These are phyloP conservation scores for Plenodomus biglobosus DNA, from an alignment of 2,329 filamentous ascomycete species.

Conservation along the genomic window DNA sequence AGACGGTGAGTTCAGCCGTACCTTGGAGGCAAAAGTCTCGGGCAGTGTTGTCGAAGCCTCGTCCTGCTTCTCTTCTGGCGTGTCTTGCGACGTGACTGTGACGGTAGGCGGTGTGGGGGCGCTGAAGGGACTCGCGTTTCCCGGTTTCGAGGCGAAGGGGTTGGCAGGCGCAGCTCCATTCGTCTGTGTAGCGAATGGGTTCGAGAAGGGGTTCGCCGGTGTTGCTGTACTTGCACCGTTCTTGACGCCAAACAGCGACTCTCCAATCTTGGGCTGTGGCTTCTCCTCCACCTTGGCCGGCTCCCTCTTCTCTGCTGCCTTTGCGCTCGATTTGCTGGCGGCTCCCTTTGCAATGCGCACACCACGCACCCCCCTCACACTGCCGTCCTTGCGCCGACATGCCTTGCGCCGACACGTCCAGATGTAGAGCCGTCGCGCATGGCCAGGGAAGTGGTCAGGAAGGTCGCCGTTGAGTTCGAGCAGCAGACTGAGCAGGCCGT, in stretches of 20 bases:
- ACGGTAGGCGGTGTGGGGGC: conserved; percentile 40
- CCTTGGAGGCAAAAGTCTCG: conserved; percentile 74
- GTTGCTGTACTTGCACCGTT: conserved; percentile 26
- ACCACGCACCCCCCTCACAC: conserved; percentile 73
- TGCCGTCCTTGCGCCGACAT: conserved; percentile 81
- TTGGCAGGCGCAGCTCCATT: conserved; percentile 50
- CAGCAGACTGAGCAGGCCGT: conserved; percentile 77
- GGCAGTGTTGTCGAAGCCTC: conserved; percentile 59
- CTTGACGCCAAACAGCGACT: conserved; percentile 69
- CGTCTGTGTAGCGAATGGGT: conserved; percentile 60
- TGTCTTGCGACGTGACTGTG: conserved; percentile 4
- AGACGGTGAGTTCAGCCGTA: conserved; percentile 52
- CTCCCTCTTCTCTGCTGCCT: conserved; percentile 21
- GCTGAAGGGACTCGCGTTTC: conserved; percentile 31
- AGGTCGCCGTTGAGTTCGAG: conserved; percentile 91
- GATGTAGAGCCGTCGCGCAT: conserved; percentile 86
- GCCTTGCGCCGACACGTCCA: conserved; percentile 76
- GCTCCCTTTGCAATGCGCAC: conserved; percentile 56
- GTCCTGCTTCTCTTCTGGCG: conserved; percentile 21
- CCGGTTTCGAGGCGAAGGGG: conserved; percentile 56
- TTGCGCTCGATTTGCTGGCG: conserved; percentile 21
- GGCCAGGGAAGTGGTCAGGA: conserved; percentile 79
- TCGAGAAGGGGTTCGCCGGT: conserved; percentile 45
- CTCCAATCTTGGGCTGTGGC: conserved; percentile 59
- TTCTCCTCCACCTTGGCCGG: conserved; percentile 31